Percentiles rank a stretch among this genome's conserved stretches.
Conservation (phyloP, 2,329 filamentous ascomycete species). For the Aspergillus ustus region DNA sequence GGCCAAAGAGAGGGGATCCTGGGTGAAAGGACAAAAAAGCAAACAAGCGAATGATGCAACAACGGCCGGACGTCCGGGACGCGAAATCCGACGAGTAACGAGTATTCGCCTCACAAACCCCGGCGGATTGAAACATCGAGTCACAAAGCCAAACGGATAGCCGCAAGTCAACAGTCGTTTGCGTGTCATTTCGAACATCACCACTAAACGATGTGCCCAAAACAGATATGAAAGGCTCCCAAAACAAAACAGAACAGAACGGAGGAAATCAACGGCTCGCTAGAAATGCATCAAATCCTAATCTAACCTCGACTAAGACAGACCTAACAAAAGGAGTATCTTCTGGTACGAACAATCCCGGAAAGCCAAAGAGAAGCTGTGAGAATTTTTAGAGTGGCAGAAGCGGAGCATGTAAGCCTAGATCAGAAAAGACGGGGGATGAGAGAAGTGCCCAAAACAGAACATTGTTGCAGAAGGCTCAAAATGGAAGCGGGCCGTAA, state of each 20-base stretch:
- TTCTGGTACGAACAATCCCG: slow-evolving; percentile 13
- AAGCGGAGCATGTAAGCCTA: not conserved
- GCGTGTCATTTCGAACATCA: slow-evolving; percentile 2
- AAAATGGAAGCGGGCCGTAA: slow-evolving; percentile 15
- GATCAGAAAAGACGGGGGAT: slow-evolving; percentile 16
- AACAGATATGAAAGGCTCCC: slow-evolving; percentile 3
- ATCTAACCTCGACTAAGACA: slow-evolving; percentile 29
- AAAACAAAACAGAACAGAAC: slow-evolving; percentile 13
- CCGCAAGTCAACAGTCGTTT: slow-evolving; percentile 5
- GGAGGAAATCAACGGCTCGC: slow-evolving; percentile 23
- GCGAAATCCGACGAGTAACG: slow-evolving; percentile 9
- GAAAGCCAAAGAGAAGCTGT: slow-evolving; percentile 16
- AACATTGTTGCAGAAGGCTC: slow-evolving; percentile 13
- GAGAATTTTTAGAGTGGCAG: slow-evolving; percentile 12
- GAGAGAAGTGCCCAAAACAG: slow-evolving; percentile 28
- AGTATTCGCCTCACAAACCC: slow-evolving; percentile 1
- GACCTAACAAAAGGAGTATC: slow-evolving; percentile 15
- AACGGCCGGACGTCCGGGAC: slow-evolving; percentile 17
- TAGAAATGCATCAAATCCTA: slow-evolving; percentile 33
- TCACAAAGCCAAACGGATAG: slow-evolving; percentile 1
- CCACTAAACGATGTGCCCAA: slow-evolving; percentile 7
- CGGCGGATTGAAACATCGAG: not conserved
- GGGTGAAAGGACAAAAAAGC: slow-evolving; percentile 16
- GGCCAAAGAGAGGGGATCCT: slow-evolving; percentile 11
- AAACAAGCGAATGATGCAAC: slow-evolving; percentile 18